Conservation (phyloP, 257 asterid genomes). For the Solanum rostratum region DNA sequence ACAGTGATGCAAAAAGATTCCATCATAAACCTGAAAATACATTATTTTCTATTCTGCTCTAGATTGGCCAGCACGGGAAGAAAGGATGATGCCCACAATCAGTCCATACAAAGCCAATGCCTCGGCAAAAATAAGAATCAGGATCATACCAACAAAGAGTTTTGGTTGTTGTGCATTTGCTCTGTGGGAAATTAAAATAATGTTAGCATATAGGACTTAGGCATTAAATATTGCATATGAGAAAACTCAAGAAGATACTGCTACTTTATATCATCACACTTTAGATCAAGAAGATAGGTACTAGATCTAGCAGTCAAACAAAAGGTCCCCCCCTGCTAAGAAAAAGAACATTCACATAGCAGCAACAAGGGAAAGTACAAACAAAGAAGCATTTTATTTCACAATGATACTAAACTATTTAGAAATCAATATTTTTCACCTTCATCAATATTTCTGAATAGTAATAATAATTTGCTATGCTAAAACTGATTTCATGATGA, state of each 20-base stretch:
- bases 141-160: not conserved
- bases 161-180: conserved; percentile 1
- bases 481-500: not conserved
- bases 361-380: not conserved
- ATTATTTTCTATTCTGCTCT: not conserved
- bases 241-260: not conserved
- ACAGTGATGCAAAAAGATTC: not conserved
- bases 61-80: conserved; percentile 1
- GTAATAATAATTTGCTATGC: not conserved
- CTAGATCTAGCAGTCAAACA: not conserved
- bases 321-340: not conserved
- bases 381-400: not conserved
- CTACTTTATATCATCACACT: not conserved
- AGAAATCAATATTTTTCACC: not conserved
- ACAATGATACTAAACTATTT: not conserved
- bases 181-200: not conserved
- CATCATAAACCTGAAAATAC: not conserved
- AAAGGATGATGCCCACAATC: not conserved
- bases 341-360: not conserved
- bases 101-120: not conserved
- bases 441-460: not conserved
- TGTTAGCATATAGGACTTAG: not conserved
- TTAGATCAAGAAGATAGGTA: not conserved
- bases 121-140: not conserved
- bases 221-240: not conserved